A percentile compares a stretch with the other conserved stretches of the same genome.
Conservation (phyloP, 371 early-diverging fungal species). For the Rhizopus delemar region DNA sequence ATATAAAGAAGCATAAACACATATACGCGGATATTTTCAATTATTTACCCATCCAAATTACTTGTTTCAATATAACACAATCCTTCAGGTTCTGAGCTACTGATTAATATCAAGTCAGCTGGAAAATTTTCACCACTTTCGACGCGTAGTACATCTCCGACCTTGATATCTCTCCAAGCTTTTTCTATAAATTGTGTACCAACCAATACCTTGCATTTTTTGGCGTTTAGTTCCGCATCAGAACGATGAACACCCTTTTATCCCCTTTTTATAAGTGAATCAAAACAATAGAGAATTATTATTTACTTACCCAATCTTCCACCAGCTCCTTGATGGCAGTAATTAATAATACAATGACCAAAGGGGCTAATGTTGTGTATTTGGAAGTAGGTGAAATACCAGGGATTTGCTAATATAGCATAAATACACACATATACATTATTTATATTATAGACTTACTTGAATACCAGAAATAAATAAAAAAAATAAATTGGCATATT, state of each 20-base stretch:
- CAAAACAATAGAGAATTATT: slow-evolving; percentile 1
- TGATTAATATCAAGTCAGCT: slow-evolving; percentile 88
- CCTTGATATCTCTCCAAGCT: slow-evolving; percentile 78
- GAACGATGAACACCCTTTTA: slow-evolving; percentile 75
- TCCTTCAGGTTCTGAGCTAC: slow-evolving; percentile 84
- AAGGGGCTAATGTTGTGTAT: slow-evolving; percentile 90
- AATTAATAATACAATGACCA: slow-evolving; percentile 85
- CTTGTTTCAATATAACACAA: slow-evolving; percentile 95
- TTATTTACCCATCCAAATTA: slow-evolving; percentile 75
- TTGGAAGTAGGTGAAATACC: slow-evolving; percentile 84
- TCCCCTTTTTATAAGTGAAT: not conserved
- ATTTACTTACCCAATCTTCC: slow-evolving; percentile 82
- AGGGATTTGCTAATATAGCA: slow-evolving; percentile 71
- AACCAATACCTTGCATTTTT: slow-evolving; percentile 66
- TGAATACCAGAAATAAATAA: slow-evolving; percentile 87
- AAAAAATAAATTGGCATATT: slow-evolving; percentile 95
- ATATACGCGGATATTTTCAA: not conserved
- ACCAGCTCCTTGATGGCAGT: slow-evolving; percentile 96
- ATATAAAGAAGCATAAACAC: not conserved
- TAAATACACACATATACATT: slow-evolving; percentile 3
- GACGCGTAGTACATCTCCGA: slow-evolving; percentile 91
- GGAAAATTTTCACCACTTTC: slow-evolving; percentile 88
- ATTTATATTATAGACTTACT: slow-evolving; percentile 45
- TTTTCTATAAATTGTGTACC: slow-evolving; percentile 66
- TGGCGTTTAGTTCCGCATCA: slow-evolving; percentile 77